phyloP scores from a whole-genome alignment of 1,139 yeast genomes.

The Blastobotrys serpentis region DNA sequence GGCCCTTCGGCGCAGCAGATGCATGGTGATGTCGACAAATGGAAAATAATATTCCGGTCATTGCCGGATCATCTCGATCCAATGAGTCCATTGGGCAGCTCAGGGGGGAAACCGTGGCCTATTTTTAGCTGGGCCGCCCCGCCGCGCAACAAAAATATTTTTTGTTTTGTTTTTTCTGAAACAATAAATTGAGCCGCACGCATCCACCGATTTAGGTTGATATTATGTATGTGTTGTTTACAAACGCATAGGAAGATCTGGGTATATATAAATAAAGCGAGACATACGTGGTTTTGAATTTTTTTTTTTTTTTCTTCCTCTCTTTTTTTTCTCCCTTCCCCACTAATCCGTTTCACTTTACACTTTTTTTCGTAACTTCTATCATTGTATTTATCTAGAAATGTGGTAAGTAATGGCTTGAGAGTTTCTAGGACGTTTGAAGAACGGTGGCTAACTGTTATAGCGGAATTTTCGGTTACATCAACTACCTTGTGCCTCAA shows the following conservation, averaged over 20 bases:
- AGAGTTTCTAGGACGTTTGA: too few relatives aligned
- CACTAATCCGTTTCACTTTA: neutral
- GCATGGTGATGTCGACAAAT: neutral
- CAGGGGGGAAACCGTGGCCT: neutral
- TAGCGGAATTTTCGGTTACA: slow-evolving; percentile 97
- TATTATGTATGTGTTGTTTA: neutral
- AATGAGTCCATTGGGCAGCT: neutral
- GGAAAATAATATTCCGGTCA: neutral
- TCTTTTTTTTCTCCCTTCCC: neutral
- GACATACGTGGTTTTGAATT: neutral
- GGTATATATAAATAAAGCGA: neutral
- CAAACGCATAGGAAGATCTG: neutral
- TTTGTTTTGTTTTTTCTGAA: neutral
- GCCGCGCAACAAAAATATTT: neutral
- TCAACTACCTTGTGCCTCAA: slow-evolving; percentile 89
- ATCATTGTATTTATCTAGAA: too few relatives aligned
- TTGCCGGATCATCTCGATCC: neutral
- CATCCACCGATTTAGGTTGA: neutral
- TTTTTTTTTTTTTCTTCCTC: too few relatives aligned
- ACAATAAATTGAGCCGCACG: neutral
- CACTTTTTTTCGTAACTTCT: neutral
- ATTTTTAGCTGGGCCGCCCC: neutral
- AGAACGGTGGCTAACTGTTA: too few relatives aligned
- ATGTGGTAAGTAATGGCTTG: slow-evolving; percentile 1
- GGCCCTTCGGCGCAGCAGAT: too few relatives aligned